Conservation (phyloP, 2,329 filamentous ascomycete species). For the Helicocarpus griseus region DNA sequence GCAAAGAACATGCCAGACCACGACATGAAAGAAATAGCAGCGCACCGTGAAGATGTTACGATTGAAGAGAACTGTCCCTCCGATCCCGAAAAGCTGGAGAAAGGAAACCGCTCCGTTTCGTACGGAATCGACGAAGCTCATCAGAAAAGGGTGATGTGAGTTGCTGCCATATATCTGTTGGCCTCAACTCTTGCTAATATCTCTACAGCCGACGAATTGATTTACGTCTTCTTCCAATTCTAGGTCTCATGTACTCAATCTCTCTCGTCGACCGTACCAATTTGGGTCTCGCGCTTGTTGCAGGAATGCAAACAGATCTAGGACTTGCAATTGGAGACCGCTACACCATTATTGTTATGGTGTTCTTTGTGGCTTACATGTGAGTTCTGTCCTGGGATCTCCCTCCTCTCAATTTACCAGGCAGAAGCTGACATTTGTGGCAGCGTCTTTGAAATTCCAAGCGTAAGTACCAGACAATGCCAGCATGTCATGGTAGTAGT, state of each 20-base stretch:
- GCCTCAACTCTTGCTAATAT: background rate
- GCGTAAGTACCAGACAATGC: too few species aligned
- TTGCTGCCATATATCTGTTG: background rate
- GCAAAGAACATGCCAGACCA: too few species aligned
- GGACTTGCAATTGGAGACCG: slow-evolving; percentile 16
- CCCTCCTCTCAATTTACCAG: too few species aligned
- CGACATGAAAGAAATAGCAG: background rate
- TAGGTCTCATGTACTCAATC: slow-evolving; percentile 31
- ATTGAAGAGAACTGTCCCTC: background rate
- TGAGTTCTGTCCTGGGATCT: slow-evolving; percentile 8
- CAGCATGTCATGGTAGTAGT: too few species aligned
- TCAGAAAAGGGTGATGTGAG: background rate
- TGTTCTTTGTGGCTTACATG: slow-evolving; percentile 21
- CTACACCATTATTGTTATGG: slow-evolving; percentile 20
- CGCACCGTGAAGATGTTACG: background rate
- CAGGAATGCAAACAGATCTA: slow-evolving; percentile 21
- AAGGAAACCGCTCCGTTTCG: background rate
- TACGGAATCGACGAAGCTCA: background rate
- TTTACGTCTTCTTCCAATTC: slow-evolving; percentile 29
- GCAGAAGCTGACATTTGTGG: too few species aligned
- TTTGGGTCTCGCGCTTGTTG: slow-evolving; percentile 23
- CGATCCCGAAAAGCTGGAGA: background rate
- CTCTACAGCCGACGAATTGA: slow-evolving; percentile 18
- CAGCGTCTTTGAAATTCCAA: slow-evolving; percentile 46
- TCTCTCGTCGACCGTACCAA: slow-evolving; percentile 32